Base-by-base conservation (phyloP, 2,329 filamentous ascomycete genomes). In the Diaporthe ilicicola region DNA sequence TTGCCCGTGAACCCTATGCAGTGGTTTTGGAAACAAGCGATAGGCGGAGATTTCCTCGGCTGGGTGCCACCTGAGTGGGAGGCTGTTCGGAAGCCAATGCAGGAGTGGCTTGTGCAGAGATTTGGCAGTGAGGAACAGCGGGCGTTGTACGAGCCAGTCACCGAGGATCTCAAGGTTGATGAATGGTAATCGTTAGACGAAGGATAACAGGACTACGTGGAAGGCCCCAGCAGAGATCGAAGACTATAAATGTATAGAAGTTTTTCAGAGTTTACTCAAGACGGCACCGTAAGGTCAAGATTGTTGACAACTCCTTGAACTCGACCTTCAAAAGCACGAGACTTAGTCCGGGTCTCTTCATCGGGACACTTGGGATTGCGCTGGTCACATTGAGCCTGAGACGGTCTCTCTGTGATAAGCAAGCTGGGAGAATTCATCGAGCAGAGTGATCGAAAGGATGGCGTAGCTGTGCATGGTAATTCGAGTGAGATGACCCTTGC, bases 1-100 rank as follows among this genome's bases (percentile, higher is more conserved):
- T 59, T 59, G 54, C 54, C 54, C 8, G 22, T 44, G 22, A 59
- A 44, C 37, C 54, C 54, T 27, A 29, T 59, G 34, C 54, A 59
- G 54, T 59, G 37, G 22, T 59, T 59, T 4, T 59, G 34, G 37
- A 12, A 59, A 19, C 7, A n/a, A 29, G 12, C 22, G 1, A 0
- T 42, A 12, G 37, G 22, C 5, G 37, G 37, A 42, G 54, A 59
- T 3, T 59, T 59, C 22, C 8, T 6, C 1, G 54, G 54, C 22
- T 59, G 54, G 54, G 54, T 29, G 22, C 54, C 54, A n/a, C 34
- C 6, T 12, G 54, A 59, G 8, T 61, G 37, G 37, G 55, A 61
- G 13, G 24, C 0, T 19, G 3, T 13, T 44, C 24, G 2, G 17
- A 61, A 44, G 37, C 22, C 24, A 46, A 44, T n/a, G 37, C 55